Evolutionary conservation across 2,329 filamentous ascomycete species (phyloP).

Genomic region (Geosmithia flava): DNA sequence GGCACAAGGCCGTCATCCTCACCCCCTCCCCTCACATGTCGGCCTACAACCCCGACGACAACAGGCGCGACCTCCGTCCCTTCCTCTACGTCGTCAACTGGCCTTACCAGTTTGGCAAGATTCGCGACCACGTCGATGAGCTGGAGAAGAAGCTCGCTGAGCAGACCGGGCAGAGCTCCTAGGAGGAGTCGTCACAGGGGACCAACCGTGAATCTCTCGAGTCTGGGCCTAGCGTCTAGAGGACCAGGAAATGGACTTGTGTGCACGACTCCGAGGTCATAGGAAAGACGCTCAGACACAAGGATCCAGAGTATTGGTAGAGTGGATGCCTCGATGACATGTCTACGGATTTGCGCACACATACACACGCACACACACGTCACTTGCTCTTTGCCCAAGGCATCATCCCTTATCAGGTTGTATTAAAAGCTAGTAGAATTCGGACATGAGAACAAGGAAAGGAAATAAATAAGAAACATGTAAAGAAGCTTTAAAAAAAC

Average conservation of each 20-base stretch:
- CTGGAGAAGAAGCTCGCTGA: conserved; percentile 1
- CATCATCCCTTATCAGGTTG: not conserved
- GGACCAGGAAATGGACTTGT: too few relatives aligned
- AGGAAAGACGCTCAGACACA: too few relatives aligned
- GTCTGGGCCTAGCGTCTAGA: too few relatives aligned
- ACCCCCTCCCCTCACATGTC: not conserved
- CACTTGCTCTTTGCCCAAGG: not conserved
- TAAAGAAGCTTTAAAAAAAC: not conserved
- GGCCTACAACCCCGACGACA: conserved; percentile 2
- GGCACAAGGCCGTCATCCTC: conserved; percentile 1
- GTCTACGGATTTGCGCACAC: too few relatives aligned
- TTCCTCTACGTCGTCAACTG: conserved; percentile 25
- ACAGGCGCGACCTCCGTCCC: conserved; percentile 24
- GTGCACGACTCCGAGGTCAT: too few relatives aligned
- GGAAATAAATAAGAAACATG: not conserved
- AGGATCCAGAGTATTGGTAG: too few relatives aligned
- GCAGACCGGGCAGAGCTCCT: not conserved
- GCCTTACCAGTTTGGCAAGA: conserved; percentile 29
- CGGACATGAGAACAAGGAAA: not conserved
- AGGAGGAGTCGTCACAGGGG: too few relatives aligned
- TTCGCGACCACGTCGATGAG: conserved; percentile 16
- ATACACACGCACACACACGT: too few relatives aligned
- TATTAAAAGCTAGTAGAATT: not conserved
- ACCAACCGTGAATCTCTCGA: too few relatives aligned
- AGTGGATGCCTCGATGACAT: too few relatives aligned